These are phyloP conservation scores for Marchantia paleacea DNA, from an alignment of 225 moss, liverwort and hornwort species.

Conservation along the genomic window DNA sequence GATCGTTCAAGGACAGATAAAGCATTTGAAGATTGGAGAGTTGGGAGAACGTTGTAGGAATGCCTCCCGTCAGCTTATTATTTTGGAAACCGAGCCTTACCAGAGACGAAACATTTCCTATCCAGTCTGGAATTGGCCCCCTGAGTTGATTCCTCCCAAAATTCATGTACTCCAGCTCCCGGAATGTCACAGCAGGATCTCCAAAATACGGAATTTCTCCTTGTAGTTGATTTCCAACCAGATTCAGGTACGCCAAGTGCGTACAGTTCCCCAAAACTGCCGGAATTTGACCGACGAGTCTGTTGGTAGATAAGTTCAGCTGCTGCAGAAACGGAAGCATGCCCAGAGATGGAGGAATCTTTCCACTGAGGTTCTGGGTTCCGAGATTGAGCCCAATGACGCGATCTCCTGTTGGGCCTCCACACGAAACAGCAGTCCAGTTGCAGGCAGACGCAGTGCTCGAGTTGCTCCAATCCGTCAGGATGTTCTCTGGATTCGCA, in stretches of 20 bases:
- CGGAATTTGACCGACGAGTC: constrained; percentile 48
- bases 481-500: neutral
- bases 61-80: neutral
- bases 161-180: neutral
- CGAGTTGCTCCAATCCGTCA: neutral
- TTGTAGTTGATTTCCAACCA: constrained; percentile 26
- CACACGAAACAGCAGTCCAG: neutral
- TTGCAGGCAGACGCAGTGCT: neutral
- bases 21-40: neutral
- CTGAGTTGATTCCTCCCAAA: neutral
- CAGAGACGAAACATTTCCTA: neutral
- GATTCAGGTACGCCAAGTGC: constrained; percentile 37
- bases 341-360: neutral
- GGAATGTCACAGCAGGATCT: neutral
- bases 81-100: neutral
- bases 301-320: constrained; percentile 56
- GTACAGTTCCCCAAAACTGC: constrained; percentile 24
- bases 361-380: neutral
- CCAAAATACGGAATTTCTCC: constrained; percentile 25
- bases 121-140: neutral
- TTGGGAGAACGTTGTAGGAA: neutral
- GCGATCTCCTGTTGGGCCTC: neutral
- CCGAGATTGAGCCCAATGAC: neutral
- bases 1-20: neutral
- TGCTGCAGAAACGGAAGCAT: neutral